Evolutionary conservation across 2,329 filamentous ascomycete species (phyloP).

Genomic region (Thelonectria discophora): DNA sequence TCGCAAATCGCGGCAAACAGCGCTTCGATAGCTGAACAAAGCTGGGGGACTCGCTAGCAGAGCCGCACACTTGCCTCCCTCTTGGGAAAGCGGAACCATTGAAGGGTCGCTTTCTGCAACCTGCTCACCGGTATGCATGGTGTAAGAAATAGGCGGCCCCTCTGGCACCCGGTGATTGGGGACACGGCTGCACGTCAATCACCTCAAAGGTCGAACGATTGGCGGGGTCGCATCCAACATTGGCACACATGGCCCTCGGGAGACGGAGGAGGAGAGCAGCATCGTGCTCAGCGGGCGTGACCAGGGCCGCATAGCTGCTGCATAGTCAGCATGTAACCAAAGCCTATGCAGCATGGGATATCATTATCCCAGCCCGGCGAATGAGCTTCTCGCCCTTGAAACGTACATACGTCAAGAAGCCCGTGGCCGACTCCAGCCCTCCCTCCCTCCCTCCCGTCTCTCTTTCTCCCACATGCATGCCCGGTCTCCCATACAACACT

Average conservation of each 20-base stretch:
- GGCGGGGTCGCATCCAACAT: conserved; percentile 29
- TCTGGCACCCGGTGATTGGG: conserved; percentile 30
- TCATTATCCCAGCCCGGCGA: conserved; percentile 22
- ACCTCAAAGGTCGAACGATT: conserved; percentile 32
- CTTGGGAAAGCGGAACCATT: background rate
- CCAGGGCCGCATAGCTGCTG: conserved; percentile 26
- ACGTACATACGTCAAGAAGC: background rate
- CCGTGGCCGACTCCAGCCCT: conserved; percentile 25
- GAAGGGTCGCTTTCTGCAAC: conserved; percentile 12
- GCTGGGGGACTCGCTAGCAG: conserved; percentile 16
- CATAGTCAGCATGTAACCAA: conserved; percentile 29
- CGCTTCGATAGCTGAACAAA: conserved; percentile 2
- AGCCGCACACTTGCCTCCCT: conserved; percentile 14
- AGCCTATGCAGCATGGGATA: conserved; percentile 17
- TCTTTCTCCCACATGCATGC: too few relatives aligned
- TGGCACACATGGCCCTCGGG: conserved; percentile 7
- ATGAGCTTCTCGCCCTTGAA: conserved; percentile 20
- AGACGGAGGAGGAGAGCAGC: conserved; percentile 10
- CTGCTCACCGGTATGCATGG: conserved; percentile 19
- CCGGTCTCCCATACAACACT: conserved; percentile 32
- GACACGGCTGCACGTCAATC: conserved; percentile 26
- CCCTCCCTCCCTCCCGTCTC: too few relatives aligned
- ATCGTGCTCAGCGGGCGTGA: conserved; percentile 31
- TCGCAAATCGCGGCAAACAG: conserved; percentile 21
- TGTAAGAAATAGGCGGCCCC: conserved; percentile 11